Conservation (phyloP, 1,139 yeast genomes). For the Candida buenavistaensis region DNA sequence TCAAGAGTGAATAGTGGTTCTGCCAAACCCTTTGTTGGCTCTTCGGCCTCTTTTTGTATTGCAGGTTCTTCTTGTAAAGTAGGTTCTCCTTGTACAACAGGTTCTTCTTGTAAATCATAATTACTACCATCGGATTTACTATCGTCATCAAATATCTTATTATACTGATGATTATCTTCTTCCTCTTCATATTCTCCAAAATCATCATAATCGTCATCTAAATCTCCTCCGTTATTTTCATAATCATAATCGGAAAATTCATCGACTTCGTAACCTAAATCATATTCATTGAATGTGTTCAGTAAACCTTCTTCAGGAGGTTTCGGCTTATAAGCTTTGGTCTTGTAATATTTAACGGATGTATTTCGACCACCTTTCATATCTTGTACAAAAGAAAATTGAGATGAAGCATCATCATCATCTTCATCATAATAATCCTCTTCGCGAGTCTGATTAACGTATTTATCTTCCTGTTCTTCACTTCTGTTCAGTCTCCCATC, state of each 20-base stretch:
- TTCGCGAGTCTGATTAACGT: not conserved
- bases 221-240: constrained; percentile 55
- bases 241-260: constrained; percentile 44
- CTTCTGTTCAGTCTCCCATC: constrained; percentile 3
- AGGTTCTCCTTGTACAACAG: no score
- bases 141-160: constrained; percentile 22
- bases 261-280: constrained; percentile 36
- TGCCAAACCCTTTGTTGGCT: constrained; percentile 2
- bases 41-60: not conserved
- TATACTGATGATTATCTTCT: constrained; percentile 39
- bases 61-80: not conserved
- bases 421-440: constrained; percentile 23
- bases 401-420: constrained; percentile 39
- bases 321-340: constrained; percentile 14
- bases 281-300: constrained; percentile 28
- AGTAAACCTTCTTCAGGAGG: constrained; percentile 7
- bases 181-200: constrained; percentile 56
- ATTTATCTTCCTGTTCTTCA: constrained; percentile 1
- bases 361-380: constrained; percentile 58
- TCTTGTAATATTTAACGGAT: constrained; percentile 61
- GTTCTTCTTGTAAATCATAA: no score
- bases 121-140: not conserved
- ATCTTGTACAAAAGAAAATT: constrained; percentile 60
- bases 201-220: constrained; percentile 46
- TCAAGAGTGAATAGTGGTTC: constrained; percentile 3